Evolutionary conservation across 495 filamentous ascomycete species (phyloP).

Genomic region (Xylaria castorea): DNA sequence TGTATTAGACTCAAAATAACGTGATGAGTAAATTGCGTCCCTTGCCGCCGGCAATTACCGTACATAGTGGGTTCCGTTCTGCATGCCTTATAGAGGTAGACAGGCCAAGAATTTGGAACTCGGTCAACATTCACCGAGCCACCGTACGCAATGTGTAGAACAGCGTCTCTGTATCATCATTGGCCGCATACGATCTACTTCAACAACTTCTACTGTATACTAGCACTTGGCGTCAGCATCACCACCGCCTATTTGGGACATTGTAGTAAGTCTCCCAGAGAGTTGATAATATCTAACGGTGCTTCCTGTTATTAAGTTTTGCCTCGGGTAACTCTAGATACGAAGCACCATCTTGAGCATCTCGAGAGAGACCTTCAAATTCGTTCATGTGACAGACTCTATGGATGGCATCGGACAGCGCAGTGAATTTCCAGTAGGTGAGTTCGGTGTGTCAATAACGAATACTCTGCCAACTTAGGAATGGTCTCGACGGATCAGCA

Average conservation of each 20-base stretch:
- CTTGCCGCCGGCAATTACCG: conserved; percentile 15
- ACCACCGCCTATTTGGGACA: background rate
- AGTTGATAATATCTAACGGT: background rate
- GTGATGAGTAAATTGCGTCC: background rate
- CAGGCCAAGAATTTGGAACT: conserved; percentile 11
- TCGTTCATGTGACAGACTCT: background rate
- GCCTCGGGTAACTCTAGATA: too few relatives aligned
- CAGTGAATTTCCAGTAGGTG: background rate
- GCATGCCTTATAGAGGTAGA: background rate
- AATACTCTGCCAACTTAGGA: background rate
- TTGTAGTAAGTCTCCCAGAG: background rate
- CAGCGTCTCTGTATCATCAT: background rate
- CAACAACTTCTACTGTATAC: background rate
- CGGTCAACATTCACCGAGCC: conserved; percentile 19
- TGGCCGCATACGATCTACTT: background rate
- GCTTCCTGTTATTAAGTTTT: background rate
- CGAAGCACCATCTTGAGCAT: background rate
- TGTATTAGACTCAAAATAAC: background rate
- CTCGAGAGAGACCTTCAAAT: background rate
- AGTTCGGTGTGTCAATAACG: background rate
- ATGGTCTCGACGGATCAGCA: conserved; percentile 10
- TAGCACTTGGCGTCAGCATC: conserved; percentile 16
- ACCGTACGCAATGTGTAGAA: background rate
- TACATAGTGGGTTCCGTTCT: background rate
- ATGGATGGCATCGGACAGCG: background rate